Evolutionary conservation across 83 land plant species (phyloP), one percentile per base, ranked within the genome.

Genomic region (Diphasiastrum complanatum): DNA sequence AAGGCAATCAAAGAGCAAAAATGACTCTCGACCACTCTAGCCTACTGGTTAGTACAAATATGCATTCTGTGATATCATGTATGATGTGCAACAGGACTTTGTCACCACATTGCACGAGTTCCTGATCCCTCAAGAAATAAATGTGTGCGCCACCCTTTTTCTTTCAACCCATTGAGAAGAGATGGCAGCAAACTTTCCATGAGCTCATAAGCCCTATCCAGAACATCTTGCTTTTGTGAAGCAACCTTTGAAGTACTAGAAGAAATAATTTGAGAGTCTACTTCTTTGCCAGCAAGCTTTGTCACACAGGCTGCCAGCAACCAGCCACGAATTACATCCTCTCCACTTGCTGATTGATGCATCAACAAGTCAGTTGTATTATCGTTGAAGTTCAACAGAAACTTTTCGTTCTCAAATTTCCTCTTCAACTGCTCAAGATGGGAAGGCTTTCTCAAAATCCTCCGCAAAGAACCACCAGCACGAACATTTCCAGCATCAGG

Each of bases 261-360:
- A n/a, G n/a, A n/a, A n/a, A n/a, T n/a, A n/a, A n/a, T n/a, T n/a
- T n/a, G n/a, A n/a, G n/a, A n/a, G 43, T 8, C 43, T 8, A 8
- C 43, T 8, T 38, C 14, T 38, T 38, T 14, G 12, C 43, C 12
- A 14, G 43, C 8, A 38, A 38, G 52, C 33, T 54, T 54, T 6
- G 34, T 11, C 24, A 28, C 5, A 30, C 58, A 54, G 4, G 34
- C 33, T 23, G 58, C 58, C 29, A 54, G 33, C 24, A 54, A 33
- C 58, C 58, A 54, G 11, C 58, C 58, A 18, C n/a, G n/a, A n/a
- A n/a, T n/a, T n/a, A n/a, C n/a, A n/a, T n/a, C n/a, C n/a, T n/a
- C n/a, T n/a, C n/a, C 58, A 54, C 34, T 54, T 4, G 58, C 58
- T 4, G 58, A 54, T 14, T 54, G 29, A 54, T 54, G 58, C n/a